Conservation (phyloP, 768 basidiomycete species). For the Pleurotus platypus region DNA sequence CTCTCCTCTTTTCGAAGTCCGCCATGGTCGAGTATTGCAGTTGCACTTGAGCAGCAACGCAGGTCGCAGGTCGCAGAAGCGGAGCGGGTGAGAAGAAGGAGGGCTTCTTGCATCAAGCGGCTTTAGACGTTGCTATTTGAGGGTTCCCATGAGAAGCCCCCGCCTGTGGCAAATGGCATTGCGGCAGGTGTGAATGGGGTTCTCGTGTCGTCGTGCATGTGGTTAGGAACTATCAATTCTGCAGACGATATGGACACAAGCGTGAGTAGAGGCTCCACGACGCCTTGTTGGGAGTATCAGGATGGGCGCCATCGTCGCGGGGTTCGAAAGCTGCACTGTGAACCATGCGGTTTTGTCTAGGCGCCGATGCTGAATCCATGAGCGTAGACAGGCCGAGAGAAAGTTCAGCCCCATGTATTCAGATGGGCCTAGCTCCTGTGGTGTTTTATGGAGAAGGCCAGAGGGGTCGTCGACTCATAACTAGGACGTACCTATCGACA, state of each 20-base stretch:
- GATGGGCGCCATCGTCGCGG: too few relatives aligned
- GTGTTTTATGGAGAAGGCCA: too few relatives aligned
- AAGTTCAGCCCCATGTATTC: too few relatives aligned
- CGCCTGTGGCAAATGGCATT: not conserved
- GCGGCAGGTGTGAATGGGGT: not conserved
- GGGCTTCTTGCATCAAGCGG: conserved; percentile 1
- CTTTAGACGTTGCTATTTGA: conserved; percentile 1
- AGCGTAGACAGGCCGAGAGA: too few relatives aligned
- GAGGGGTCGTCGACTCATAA: too few relatives aligned
- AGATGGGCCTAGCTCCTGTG: too few relatives aligned
- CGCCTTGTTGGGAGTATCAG: too few relatives aligned
- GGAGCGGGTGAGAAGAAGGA: not conserved
- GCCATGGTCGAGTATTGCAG: not conserved
- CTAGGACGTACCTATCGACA: too few relatives aligned
- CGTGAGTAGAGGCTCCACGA: not conserved
- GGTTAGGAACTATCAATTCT: conserved; percentile 15
- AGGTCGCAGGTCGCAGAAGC: not conserved
- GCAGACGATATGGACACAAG: not conserved
- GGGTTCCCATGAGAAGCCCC: not conserved
- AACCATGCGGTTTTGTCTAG: too few relatives aligned
- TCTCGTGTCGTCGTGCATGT: conserved; percentile 11
- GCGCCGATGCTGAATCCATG: too few relatives aligned
- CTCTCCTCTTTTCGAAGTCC: not conserved
- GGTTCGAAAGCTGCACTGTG: too few relatives aligned
- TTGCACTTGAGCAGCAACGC: not conserved